phyloP scores from a whole-genome alignment of 495 filamentous ascomycete species.

The Coniosporium apollinis region DNA sequence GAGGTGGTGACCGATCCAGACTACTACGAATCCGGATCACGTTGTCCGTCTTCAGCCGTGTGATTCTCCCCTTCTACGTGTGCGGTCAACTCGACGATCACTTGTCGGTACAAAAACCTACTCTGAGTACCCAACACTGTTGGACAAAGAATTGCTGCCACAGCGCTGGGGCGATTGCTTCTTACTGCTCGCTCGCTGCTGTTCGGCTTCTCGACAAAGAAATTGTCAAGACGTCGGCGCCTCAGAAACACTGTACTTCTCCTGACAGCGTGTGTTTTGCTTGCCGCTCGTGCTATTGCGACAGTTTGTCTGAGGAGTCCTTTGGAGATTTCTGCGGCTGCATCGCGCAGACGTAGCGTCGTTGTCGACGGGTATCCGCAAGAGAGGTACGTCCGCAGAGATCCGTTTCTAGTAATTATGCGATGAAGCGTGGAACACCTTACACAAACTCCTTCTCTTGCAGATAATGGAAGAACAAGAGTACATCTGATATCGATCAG shows the following conservation, averaged over 20 bases:
- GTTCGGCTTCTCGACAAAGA: slow-evolving; percentile 12
- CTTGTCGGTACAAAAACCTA: slow-evolving; percentile 17
- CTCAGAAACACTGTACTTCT: slow-evolving; percentile 12
- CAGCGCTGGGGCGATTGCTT: slow-evolving; percentile 7
- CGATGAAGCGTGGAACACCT: no score
- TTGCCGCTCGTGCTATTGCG: background rate
- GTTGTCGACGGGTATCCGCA: background rate
- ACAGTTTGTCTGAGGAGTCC: background rate
- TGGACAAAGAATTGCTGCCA: slow-evolving; percentile 15
- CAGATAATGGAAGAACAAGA: no score
- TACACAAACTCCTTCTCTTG: no score
- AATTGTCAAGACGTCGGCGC: slow-evolving; percentile 9
- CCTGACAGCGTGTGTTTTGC: slow-evolving; percentile 7
- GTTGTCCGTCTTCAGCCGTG: slow-evolving; percentile 18
- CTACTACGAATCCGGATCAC: slow-evolving; percentile 15
- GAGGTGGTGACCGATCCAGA: slow-evolving; percentile 12
- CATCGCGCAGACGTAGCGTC: background rate
- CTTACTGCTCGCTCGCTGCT: slow-evolving; percentile 5
- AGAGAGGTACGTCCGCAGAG: no score
- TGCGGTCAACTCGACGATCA: slow-evolving; percentile 13
- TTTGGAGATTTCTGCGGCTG: background rate
- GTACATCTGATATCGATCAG: no score
- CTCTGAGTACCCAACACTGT: slow-evolving; percentile 6
- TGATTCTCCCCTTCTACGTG: slow-evolving; percentile 10
- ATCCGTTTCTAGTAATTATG: no score